Percentiles rank a stretch among this genome's conserved stretches.
These are phyloP conservation scores for Hypoxylon lienhwacheense DNA, from an alignment of 495 filamentous ascomycete species.

Conservation along the genomic window DNA sequence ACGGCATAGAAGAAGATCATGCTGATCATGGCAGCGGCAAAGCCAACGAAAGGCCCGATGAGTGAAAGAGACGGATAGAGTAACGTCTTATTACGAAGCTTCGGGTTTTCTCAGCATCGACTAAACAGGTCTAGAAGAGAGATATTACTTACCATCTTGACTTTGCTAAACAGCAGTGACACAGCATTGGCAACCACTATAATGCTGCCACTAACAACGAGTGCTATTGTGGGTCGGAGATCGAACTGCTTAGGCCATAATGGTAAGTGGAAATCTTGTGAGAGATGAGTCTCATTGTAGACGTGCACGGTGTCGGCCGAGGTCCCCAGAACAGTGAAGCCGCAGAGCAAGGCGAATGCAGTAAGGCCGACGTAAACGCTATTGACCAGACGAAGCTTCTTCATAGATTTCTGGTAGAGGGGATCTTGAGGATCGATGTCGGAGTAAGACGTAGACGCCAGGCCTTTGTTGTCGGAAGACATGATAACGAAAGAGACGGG, in stretches of 20 bases:
- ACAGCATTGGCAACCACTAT: conserved; percentile 47
- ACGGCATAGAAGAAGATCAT: conserved; percentile 57
- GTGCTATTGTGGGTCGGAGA: conserved; percentile 52
- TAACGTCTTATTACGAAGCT: conserved; percentile 48
- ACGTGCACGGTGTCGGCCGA: conserved; percentile 51
- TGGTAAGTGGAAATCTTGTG: conserved; percentile 45
- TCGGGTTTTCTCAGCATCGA: conserved; percentile 19
- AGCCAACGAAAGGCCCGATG: conserved; percentile 44
- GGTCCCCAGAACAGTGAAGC: conserved; percentile 52
- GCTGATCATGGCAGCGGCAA: conserved; percentile 52
- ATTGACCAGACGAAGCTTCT: conserved; percentile 44
- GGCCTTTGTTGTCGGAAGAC: conserved; percentile 35
- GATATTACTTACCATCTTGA: conserved; percentile 40
- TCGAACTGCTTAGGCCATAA: conserved; percentile 58
- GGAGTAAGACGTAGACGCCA: conserved; percentile 36
- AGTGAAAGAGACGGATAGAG: conserved; percentile 46
- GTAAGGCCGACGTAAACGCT: conserved; percentile 49
- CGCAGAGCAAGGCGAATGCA: conserved; percentile 51
- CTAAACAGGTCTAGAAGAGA: neutral
- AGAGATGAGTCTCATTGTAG: conserved; percentile 53
- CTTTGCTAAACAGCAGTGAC: conserved; percentile 48
- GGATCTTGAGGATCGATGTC: conserved; percentile 45
- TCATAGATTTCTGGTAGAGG: conserved; percentile 42
- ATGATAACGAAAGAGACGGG: conserved; percentile 18
- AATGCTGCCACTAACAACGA: conserved; percentile 50